A percentile compares a stretch with the other conserved stretches of the same genome.
Conservation (phyloP, 768 basidiomycete genomes). For the Boletus pseudo-olivaceus region DNA sequence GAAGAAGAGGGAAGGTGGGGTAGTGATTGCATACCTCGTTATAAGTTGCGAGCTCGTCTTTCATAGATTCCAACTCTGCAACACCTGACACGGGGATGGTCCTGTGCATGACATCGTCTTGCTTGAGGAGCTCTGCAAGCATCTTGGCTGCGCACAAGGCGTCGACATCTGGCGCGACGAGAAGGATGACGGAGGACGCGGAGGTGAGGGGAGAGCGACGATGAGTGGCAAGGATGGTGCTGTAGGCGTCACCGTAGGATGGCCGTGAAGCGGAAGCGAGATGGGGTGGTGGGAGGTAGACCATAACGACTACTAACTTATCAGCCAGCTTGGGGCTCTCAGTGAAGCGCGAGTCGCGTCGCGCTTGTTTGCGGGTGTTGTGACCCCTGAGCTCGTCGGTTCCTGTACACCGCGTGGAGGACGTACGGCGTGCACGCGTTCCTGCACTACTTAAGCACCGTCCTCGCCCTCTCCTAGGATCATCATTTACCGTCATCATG, state of each 20-base stretch:
- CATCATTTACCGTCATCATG: conserved; percentile 41
- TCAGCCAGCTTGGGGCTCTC: too few relatives aligned
- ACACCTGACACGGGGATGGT: conserved; percentile 88
- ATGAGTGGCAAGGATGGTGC: conserved; percentile 65
- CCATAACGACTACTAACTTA: conserved; percentile 37
- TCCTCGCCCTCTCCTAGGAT: conserved; percentile 1
- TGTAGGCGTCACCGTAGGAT: conserved; percentile 74
- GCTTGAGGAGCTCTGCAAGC: conserved; percentile 83
- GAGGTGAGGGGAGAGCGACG: conserved; percentile 71
- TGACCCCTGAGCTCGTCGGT: conserved; percentile 12
- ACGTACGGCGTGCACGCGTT: conserved; percentile 28
- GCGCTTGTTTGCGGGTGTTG: conserved; percentile 18
- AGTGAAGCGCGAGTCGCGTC: too few relatives aligned
- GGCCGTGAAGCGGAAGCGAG: conserved; percentile 52
- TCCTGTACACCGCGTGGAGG: conserved; percentile 22
- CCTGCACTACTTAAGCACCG: conserved; percentile 27
- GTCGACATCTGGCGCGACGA: conserved; percentile 90
- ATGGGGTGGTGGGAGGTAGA: conserved; percentile 70
- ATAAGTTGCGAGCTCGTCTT: conserved; percentile 61
- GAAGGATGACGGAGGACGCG: conserved; percentile 79
- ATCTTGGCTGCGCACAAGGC: conserved; percentile 88
- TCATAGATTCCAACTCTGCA: conserved; percentile 63
- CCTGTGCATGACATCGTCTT: conserved; percentile 91
- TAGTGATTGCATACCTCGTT: conserved; percentile 52
- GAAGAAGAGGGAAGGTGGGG: background rate